A percentile compares a stretch with the other conserved stretches of the same genome.
phyloP scores from a whole-genome alignment of 2,329 filamentous ascomycete species.

The Monosporascus sp. region DNA sequence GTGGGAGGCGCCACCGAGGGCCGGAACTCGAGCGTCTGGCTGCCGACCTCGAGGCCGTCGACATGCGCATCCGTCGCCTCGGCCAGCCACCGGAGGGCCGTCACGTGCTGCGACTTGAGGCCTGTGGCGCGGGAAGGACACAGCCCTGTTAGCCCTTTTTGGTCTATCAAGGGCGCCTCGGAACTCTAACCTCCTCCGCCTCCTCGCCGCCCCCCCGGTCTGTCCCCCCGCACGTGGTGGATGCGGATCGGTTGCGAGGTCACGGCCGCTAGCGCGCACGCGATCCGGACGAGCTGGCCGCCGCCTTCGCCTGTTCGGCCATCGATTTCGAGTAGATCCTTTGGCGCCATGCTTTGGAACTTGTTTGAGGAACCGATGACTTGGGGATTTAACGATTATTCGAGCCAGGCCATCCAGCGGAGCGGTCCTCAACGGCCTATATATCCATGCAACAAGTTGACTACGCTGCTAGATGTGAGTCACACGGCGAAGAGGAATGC shows the following conservation, averaged over 20 bases:
- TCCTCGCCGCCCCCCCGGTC: slow-evolving; percentile 31
- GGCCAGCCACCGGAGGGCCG: slow-evolving; percentile 50
- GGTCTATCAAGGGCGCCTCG: too few relatives aligned
- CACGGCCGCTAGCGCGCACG: slow-evolving; percentile 51
- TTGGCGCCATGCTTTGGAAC: slow-evolving; percentile 5
- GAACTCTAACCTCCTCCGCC: slow-evolving; percentile 9
- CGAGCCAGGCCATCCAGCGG: too few relatives aligned
- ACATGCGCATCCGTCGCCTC: slow-evolving; percentile 46
- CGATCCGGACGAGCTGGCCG: slow-evolving; percentile 55
- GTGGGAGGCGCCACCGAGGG: slow-evolving; percentile 34
- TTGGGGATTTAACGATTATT: too few relatives aligned
- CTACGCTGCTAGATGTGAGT: too few relatives aligned
- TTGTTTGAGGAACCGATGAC: neutral
- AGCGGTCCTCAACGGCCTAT: too few relatives aligned
- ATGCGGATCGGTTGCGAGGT: slow-evolving; percentile 49
- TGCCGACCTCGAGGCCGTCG: slow-evolving; percentile 46
- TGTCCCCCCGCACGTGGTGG: slow-evolving; percentile 50
- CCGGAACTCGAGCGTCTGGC: slow-evolving; percentile 42
- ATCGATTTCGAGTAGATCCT: slow-evolving; percentile 40
- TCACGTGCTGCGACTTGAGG: slow-evolving; percentile 56
- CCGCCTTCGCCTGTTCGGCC: slow-evolving; percentile 57
- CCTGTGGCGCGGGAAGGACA: slow-evolving; percentile 32
- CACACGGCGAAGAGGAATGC: too few relatives aligned
- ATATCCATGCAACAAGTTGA: too few relatives aligned
- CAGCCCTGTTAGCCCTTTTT: neutral